Evolutionary conservation across 2,329 filamentous ascomycete species (phyloP).

Genomic region (Gnomoniopsis sp.): DNA sequence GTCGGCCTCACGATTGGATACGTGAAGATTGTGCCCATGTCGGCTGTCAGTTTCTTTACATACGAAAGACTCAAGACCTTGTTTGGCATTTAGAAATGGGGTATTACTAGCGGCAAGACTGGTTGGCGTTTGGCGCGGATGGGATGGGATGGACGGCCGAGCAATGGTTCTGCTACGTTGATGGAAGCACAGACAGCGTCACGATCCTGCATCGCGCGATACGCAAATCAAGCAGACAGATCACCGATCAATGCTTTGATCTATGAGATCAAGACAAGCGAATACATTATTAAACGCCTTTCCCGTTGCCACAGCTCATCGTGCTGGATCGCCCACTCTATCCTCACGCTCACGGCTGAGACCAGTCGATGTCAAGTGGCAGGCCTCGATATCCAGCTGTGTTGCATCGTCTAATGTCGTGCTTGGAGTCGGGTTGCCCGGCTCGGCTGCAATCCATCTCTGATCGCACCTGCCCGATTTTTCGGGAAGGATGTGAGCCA

Average conservation of each 20-base stretch:
- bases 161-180: constrained; percentile 7
- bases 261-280: not conserved
- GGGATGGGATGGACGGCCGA: constrained; percentile 6
- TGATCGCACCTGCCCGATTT: not conserved
- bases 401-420: not conserved
- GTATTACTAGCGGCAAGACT: not conserved
- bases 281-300: not conserved
- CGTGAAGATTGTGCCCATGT: constrained; percentile 89
- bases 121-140: constrained; percentile 13
- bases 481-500: not conserved
- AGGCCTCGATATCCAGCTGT: not conserved
- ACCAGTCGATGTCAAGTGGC: not conserved
- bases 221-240: not conserved
- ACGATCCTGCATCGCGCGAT: not conserved
- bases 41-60: constrained; percentile 65
- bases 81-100: constrained; percentile 57
- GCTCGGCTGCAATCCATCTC: not conserved
- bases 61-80: constrained; percentile 62
- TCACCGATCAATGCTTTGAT: not conserved
- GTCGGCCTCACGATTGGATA: constrained; percentile 94
- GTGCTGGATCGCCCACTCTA: not conserved
- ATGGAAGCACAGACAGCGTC: constrained; percentile 1
- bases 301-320: not conserved
- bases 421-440: not conserved
- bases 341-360: not conserved